Base-by-base conservation (phyloP, 768 basidiomycete genomes). In the Kondoa subrosea region DNA sequence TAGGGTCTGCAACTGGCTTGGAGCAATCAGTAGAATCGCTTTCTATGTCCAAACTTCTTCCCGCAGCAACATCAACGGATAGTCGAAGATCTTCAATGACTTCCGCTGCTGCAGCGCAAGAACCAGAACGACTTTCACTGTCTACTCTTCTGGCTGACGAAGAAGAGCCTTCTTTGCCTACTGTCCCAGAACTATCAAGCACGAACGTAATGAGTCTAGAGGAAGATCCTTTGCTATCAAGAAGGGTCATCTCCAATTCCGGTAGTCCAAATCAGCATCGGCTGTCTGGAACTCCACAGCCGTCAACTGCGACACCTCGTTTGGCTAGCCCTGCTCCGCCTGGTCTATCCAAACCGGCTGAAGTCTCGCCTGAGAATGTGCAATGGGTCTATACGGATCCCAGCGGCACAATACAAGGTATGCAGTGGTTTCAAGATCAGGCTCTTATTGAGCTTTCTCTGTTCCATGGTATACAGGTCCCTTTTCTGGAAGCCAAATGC, bases 401-500 rank as follows among this genome's bases (percentile, higher is more conserved):
- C 17, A 29, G 76, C 40, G 67, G 76, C 69, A 15, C n/a, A 1
- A n/a, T 33, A 30, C 21, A 78, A 69, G 78, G 77, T 63, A 3
- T 4, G 61, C 14, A 4, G 4, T 31, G 14, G 58, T 4, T 59
- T 63, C 8, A 8, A 50, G 40, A 8, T 50, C 40, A 50, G 40
- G 8, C 12, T 50, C 40, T 50, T 8, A 75, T 70, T 67, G 71
- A 40, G 74, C 74, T 66, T 72, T 73, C 12, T 67, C 77, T 25
- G 73, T 78, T 60, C 29, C n/a, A 21, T 8, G 21, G 58, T 12
- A 27, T 70, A n/a, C 66, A 71, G 40, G 71, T 78, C 78, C 80
- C 0, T 80, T 80, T 74, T 66, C 72, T 1, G 78, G 76, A 0
- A 71, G 70, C 2, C 76, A 76, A 70, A 80, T 80, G 80, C 79